Conservation (phyloP, 1,284 basidiomycete species). For the Ceratobasidium sp. region DNA sequence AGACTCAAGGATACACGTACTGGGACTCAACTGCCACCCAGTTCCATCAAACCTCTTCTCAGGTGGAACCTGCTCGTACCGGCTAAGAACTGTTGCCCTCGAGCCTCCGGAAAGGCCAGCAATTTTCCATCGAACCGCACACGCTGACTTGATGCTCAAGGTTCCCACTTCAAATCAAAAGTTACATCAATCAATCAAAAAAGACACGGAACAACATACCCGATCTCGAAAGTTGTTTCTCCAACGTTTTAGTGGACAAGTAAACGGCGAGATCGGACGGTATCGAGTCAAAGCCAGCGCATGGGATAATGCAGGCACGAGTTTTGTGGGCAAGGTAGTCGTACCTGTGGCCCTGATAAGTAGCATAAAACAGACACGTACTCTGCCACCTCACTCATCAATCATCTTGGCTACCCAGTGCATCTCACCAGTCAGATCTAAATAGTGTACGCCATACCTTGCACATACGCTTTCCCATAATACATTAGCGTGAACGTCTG, state of each 20-base stretch:
- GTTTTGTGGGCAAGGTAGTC: conserved; percentile 72
- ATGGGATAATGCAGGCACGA: conserved; percentile 70
- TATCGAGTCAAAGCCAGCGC: conserved; percentile 75
- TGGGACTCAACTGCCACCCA: conserved; percentile 65
- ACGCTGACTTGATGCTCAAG: conserved; percentile 48
- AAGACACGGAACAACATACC: conserved; percentile 27
- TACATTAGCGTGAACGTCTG: not conserved
- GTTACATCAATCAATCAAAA: not conserved
- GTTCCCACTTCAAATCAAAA: conserved; percentile 43
- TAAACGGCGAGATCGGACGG: conserved; percentile 71
- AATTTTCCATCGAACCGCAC: conserved; percentile 61
- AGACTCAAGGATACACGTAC: too few relatives aligned
- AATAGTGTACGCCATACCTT: conserved; percentile 64
- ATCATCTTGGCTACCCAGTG: conserved; percentile 63
- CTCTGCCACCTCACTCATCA: conserved; percentile 50
- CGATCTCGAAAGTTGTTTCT: conserved; percentile 51
- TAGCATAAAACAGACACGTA: conserved; percentile 23
- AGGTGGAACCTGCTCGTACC: conserved; percentile 58
- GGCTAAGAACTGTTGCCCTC: conserved; percentile 60
- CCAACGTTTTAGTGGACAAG: conserved; percentile 60
- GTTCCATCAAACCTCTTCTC: conserved; percentile 50
- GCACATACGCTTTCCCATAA: conserved; percentile 57
- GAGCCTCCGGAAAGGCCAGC: conserved; percentile 72
- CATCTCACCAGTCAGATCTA: conserved; percentile 66
- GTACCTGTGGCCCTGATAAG: conserved; percentile 52